Conservation (phyloP, 1,139 yeast species). For the Yamadazyma friedrichii region DNA sequence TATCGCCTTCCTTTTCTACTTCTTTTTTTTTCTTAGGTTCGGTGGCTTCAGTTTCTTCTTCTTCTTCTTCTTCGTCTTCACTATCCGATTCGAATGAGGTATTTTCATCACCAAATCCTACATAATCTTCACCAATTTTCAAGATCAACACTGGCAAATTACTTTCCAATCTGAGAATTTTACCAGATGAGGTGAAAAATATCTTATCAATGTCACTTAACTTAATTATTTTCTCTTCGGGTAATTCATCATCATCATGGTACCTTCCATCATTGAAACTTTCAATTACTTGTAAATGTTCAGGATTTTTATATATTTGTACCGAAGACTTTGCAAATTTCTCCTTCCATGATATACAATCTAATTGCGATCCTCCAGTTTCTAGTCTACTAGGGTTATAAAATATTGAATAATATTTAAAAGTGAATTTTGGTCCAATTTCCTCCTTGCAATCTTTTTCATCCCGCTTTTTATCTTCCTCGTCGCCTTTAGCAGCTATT, state of each 20-base stretch:
- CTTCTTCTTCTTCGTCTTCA: conserved; percentile 28
- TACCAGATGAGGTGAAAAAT: conserved; percentile 75
- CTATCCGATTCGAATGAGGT: conserved; percentile 27
- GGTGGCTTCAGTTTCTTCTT: conserved; percentile 13
- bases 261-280: conserved; percentile 72
- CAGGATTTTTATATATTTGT: conserved; percentile 26
- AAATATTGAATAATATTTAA: conserved; percentile 64
- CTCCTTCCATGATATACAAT: conserved; percentile 70
- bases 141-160: conserved; percentile 70
- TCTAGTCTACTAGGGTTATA: conserved; percentile 54
- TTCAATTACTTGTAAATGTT: conserved; percentile 48
- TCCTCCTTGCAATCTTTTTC: not conserved
- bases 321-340: conserved; percentile 60
- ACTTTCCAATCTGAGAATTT: conserved; percentile 61
- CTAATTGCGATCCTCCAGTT: conserved; percentile 27
- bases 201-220: conserved; percentile 49
- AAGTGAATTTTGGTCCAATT: conserved; percentile 61
- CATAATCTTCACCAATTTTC: conserved; percentile 40
- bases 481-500: conserved; percentile 1
- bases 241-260: conserved; percentile 56
- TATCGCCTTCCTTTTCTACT: conserved; percentile 11
- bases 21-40: not conserved
- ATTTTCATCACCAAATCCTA: conserved; percentile 48
- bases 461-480: conserved; percentile 12
- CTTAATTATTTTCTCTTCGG: conserved; percentile 33